These are phyloP conservation scores for Fusarium incarnatum DNA, from an alignment of 2,329 filamentous ascomycete genomes.

Conservation along the genomic window DNA sequence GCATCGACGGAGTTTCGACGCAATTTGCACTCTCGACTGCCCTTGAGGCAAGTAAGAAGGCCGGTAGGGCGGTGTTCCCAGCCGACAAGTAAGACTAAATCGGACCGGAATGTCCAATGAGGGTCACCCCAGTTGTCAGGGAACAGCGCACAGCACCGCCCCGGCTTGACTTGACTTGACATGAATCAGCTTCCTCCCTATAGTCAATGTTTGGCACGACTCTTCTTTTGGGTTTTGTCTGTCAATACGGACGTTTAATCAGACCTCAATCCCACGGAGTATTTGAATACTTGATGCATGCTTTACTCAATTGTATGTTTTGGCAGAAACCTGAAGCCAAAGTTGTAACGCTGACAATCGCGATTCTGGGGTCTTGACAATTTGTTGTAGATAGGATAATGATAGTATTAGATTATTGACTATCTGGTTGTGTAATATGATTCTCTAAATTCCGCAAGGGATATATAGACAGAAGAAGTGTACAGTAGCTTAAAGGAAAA, in stretches of 20 bases:
- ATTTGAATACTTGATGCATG: background rate
- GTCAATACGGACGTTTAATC: background rate
- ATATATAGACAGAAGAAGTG: slow-evolving; percentile 11
- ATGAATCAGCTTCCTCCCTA: background rate
- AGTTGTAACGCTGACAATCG: background rate
- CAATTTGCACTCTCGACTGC: slow-evolving; percentile 4
- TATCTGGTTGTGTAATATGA: background rate
- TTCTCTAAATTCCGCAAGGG: background rate
- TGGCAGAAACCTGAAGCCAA: background rate
- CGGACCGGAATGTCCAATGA: background rate
- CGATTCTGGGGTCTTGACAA: background rate
- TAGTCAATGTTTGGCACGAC: background rate
- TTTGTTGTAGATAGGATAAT: background rate
- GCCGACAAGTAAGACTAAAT: background rate
- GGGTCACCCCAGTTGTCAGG: background rate
- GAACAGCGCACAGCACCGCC: background rate
- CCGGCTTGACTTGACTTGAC: background rate
- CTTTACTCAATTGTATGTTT: background rate
- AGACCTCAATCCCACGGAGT: background rate
- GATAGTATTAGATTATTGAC: background rate
- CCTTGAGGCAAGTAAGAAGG: slow-evolving; percentile 8
- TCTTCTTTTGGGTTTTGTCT: background rate
- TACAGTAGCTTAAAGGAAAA: background rate
- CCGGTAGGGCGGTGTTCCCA: background rate
- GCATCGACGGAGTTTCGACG: background rate